A percentile compares a stretch with the other conserved stretches of the same genome.
Evolutionary conservation across 805 yeast genomes (phyloP).

Genomic region (Candida lessepsii): DNA sequence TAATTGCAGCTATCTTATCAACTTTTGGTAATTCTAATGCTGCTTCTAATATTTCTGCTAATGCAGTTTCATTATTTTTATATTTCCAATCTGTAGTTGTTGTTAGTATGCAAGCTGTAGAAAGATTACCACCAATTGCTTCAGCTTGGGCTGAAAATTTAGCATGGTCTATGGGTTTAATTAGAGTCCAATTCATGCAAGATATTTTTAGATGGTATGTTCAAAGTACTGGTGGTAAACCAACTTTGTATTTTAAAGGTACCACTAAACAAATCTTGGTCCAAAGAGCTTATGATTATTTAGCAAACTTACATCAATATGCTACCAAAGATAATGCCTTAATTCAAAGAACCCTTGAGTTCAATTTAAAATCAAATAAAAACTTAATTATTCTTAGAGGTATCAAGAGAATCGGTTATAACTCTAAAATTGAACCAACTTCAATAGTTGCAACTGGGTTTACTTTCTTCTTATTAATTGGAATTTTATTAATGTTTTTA

Average conservation of each 20-base stretch:
- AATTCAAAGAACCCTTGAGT: slow-evolving; percentile 31
- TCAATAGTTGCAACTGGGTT: slow-evolving; percentile 83
- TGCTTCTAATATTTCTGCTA: slow-evolving; percentile 86
- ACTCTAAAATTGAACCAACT: slow-evolving; percentile 76
- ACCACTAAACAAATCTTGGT: slow-evolving; percentile 67
- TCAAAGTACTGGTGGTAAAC: slow-evolving; percentile 86
- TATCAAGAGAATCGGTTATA: slow-evolving; percentile 76
- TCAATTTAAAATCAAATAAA: slow-evolving; percentile 48
- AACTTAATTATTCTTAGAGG: slow-evolving; percentile 78
- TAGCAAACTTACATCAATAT: slow-evolving; percentile 23
- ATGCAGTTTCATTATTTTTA: slow-evolving; percentile 75
- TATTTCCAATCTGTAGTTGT: slow-evolving; percentile 89
- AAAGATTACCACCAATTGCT: slow-evolving; percentile 87
- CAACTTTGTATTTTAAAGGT: slow-evolving; percentile 63
- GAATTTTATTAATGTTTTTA: slow-evolving; percentile 64
- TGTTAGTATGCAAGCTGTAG: slow-evolving; percentile 81
- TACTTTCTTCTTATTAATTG: slow-evolving; percentile 78
- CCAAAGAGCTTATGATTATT: slow-evolving; percentile 56
- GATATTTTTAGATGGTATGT: slow-evolving; percentile 79
- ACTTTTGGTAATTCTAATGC: slow-evolving; percentile 86
- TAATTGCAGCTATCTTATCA: slow-evolving; percentile 78
- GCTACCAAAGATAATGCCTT: slow-evolving; percentile 11
- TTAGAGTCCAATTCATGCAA: slow-evolving; percentile 79
- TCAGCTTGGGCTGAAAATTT: slow-evolving; percentile 88
- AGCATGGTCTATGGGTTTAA: slow-evolving; percentile 94